Evolutionary conservation across 768 basidiomycete genomes (phyloP), one percentile per base, ranked within the genome.

Genomic region (Lactarius tabidus): DNA sequence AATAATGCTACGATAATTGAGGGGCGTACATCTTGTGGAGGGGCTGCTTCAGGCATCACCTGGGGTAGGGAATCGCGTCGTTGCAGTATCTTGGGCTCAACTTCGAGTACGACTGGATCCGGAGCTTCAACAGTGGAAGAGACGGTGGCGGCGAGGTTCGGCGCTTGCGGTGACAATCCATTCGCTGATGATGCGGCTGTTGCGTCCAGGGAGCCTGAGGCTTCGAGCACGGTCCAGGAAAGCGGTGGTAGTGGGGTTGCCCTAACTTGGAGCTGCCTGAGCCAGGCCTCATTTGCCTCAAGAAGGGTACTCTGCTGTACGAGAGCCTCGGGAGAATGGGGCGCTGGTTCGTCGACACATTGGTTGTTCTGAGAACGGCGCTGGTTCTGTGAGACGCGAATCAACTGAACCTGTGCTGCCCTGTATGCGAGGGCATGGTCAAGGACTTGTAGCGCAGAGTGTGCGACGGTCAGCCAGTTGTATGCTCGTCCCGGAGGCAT

Each of bases 401-500:
- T 59, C 23, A 73, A 39, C 60, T 76, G 76, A 1, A 72, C 53
- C 61, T 76, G 76, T 2, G 80, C 74, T 23, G 80, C 81, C 72
- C 85, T 81, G 39, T 88, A 81, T 39, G 80, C 81, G 3, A 85
- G 85, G 38, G 86, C 88, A 79, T 86, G 83, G 14, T 81, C 77
- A 38, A 88, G 72, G 61, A 92, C 85, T 62, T 88, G 84, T 60
- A 80, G 77, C 23, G 83, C 75, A 17, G 87, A 83, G 64, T 84
- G 81, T 55, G 83, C 77, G 35, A 89, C 88, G 71, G 87, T 88
- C 62, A 89, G 73, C 84, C 86, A 88, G 79, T 87, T 88, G 77
- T 82, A 90, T 15, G 81, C 81, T 39, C 86, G 82, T 54, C 87
- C 82, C 59, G 88, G 86, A 70, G 88, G 86, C 88, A 90, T 89